A percentile compares a stretch with the other conserved stretches of the same genome.
phyloP scores from a whole-genome alignment of 202 grass and related monocot genomes.

The Zizania palustris region DNA sequence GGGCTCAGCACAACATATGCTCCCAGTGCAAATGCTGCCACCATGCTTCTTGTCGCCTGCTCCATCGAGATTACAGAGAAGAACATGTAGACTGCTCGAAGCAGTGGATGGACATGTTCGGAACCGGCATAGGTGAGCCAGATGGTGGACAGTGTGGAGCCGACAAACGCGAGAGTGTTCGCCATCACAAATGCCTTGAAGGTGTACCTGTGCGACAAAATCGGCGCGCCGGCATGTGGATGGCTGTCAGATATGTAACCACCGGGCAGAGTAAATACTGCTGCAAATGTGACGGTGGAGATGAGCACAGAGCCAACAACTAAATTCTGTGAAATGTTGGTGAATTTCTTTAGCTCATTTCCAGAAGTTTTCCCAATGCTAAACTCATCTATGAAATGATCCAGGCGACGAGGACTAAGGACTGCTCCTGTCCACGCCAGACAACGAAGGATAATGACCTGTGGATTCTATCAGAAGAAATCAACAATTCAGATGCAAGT shows the following conservation, averaged over 20 bases:
- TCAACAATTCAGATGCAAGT: slow-evolving; percentile 45
- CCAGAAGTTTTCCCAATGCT: slow-evolving; percentile 29
- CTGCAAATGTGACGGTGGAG: slow-evolving; percentile 73
- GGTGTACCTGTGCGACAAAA: slow-evolving; percentile 59
- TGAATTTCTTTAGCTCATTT: slow-evolving; percentile 58
- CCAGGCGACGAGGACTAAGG: slow-evolving; percentile 56
- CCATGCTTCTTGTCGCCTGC: slow-evolving; percentile 55
- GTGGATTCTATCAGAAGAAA: slow-evolving; percentile 56
- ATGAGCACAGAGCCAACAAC: slow-evolving; percentile 61
- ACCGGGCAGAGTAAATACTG: slow-evolving; percentile 64
- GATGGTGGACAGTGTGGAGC: slow-evolving; percentile 59
- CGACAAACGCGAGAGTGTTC: slow-evolving; percentile 68
- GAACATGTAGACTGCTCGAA: slow-evolving; percentile 49
- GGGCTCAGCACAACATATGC: slow-evolving; percentile 63
- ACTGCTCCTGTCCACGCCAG: slow-evolving; percentile 59
- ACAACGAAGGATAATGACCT: slow-evolving; percentile 50
- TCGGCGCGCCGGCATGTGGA: slow-evolving; percentile 51
- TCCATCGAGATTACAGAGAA: slow-evolving; percentile 52
- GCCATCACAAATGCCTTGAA: slow-evolving; percentile 76
- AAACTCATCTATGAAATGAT: slow-evolving; percentile 55
- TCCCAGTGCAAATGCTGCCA: slow-evolving; percentile 57
- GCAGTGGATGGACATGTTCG: slow-evolving; percentile 35
- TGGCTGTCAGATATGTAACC: slow-evolving; percentile 62
- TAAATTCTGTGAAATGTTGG: slow-evolving; percentile 55
- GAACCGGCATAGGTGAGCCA: slow-evolving; percentile 66